These are phyloP conservation scores for Serendipita sp. DNA, from an alignment of 768 basidiomycete genomes.

Conservation along the genomic window DNA sequence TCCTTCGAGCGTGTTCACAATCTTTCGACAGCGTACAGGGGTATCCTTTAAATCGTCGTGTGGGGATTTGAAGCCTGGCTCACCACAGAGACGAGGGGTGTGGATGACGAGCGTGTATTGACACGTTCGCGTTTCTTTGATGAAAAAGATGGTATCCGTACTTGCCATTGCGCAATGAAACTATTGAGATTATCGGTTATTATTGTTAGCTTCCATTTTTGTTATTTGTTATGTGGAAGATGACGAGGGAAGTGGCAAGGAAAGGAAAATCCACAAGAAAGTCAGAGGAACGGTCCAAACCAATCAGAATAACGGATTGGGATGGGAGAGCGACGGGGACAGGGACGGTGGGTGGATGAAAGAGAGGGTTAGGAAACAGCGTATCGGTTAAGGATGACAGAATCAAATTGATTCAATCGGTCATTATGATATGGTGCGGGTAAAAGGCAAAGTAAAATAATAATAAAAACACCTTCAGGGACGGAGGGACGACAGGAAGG, in stretches of 20 bases:
- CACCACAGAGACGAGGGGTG: conserved; percentile 83
- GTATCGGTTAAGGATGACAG: neutral
- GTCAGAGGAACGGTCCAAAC: no score
- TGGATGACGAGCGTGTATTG: conserved; percentile 88
- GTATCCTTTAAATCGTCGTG: conserved; percentile 50
- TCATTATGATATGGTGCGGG: conserved; percentile 9
- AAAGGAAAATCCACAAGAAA: no score
- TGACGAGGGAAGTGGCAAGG: neutral
- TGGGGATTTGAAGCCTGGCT: conserved; percentile 79
- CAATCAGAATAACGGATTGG: no score
- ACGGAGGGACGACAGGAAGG: neutral
- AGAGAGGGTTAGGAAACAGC: no score
- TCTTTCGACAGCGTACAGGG: conserved; percentile 62
- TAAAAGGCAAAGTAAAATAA: conserved; percentile 6
- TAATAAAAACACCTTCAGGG: conserved; percentile 4
- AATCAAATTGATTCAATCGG: neutral
- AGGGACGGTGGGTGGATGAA: no score
- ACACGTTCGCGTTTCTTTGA: conserved; percentile 89
- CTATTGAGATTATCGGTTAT: conserved; percentile 22
- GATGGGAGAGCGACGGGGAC: no score
- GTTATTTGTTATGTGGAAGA: conserved; percentile 9
- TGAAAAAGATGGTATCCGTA: conserved; percentile 75
- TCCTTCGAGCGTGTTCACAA: conserved; percentile 26
- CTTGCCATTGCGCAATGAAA: conserved; percentile 95
- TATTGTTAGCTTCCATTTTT: neutral